A percentile compares a stretch with the other conserved stretches of the same genome.
Evolutionary conservation across 2,329 filamentous ascomycete species (phyloP).

Genomic region (Ilyonectria robusta): DNA sequence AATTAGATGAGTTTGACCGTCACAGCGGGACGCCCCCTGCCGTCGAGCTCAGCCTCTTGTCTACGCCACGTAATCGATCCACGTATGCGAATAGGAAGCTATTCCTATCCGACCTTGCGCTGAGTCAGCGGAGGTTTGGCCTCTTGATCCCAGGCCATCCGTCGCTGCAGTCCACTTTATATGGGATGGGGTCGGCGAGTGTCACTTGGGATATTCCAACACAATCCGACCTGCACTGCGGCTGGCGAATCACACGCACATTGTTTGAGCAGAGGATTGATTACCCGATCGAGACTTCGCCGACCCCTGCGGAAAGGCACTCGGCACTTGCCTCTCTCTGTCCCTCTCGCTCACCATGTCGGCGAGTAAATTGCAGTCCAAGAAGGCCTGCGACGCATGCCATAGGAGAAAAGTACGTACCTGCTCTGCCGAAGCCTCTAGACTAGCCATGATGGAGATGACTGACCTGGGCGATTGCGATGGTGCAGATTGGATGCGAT

Average conservation of each 20-base stretch:
- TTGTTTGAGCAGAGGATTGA: no score
- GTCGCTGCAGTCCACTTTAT: not conserved
- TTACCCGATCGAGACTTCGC: no score
- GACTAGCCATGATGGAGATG: not conserved
- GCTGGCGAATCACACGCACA: no score
- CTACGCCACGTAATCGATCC: no score
- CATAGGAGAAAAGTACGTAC: not conserved
- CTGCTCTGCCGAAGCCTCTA: not conserved
- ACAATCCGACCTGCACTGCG: no score
- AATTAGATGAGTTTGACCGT: no score
- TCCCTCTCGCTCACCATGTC: not conserved
- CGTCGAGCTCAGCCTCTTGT: no score
- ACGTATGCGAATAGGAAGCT: no score
- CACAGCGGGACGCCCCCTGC: no score
- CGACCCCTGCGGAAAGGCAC: no score
- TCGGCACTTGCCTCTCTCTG: not conserved
- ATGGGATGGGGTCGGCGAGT: not conserved
- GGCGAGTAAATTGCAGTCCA: not conserved
- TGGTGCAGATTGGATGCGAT: not conserved
- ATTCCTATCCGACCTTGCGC: not conserved
- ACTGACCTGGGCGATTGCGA: not conserved
- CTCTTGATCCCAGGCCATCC: no score
- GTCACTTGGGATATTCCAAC: no score
- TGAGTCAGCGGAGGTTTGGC: not conserved
- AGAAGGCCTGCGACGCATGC: not conserved